Evolutionary conservation across 306 rosid species (phyloP).

Genomic region (Boehmeria nivea): DNA sequence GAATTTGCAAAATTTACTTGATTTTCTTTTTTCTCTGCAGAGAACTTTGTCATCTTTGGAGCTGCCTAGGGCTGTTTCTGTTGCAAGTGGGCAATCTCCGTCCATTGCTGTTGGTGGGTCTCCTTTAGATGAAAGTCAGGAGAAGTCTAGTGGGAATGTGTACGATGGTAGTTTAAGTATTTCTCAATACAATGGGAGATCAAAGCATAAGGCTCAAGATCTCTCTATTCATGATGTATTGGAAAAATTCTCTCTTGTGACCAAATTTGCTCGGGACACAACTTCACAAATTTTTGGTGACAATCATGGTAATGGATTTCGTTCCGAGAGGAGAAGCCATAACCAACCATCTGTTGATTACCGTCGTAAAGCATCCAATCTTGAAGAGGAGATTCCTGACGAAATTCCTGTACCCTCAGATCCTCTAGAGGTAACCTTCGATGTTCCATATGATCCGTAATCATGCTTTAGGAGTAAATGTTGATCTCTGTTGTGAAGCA

Average conservation of each 20-base stretch:
- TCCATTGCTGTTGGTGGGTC: constrained; percentile 41
- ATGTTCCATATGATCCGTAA: background rate
- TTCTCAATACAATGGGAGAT: constrained; percentile 54
- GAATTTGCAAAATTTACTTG: constrained; percentile 24
- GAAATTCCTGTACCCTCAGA: constrained; percentile 48
- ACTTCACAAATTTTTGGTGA: constrained; percentile 94
- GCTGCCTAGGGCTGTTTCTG: constrained; percentile 74
- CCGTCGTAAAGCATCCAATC: constrained; percentile 37
- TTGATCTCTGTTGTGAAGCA: background rate
- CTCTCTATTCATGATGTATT: constrained; percentile 88
- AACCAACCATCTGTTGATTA: constrained; percentile 37
- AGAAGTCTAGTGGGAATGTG: constrained; percentile 36
- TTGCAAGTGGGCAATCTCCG: constrained; percentile 51
- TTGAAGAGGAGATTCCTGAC: constrained; percentile 31
- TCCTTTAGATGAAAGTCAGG: constrained; percentile 43
- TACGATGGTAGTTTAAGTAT: constrained; percentile 35
- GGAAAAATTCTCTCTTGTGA: constrained; percentile 95
- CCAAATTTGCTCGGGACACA: constrained; percentile 97
- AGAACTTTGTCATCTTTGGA: constrained; percentile 91
- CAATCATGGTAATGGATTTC: constrained; percentile 59
- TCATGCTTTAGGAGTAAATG: background rate
- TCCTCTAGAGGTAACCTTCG: constrained; percentile 64
- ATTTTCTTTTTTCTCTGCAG: constrained; percentile 46
- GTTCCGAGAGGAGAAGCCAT: constrained; percentile 46
- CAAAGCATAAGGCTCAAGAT: constrained; percentile 61